These are phyloP conservation scores for Blakeslea trispora DNA, from an alignment of 371 early-diverging fungal genomes.

Conservation along the genomic window DNA sequence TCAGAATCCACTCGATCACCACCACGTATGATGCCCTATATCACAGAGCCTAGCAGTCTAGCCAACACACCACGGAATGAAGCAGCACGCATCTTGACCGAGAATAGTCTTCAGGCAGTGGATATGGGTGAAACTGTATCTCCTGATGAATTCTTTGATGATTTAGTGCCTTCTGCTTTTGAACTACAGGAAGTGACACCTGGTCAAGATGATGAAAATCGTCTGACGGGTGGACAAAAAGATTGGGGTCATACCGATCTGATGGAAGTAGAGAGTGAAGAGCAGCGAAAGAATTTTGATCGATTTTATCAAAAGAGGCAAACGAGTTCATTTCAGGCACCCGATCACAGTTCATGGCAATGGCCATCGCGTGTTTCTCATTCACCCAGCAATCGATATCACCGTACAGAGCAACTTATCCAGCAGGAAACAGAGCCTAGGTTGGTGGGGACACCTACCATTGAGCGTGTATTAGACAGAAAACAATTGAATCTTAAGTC, in stretches of 20 bases:
- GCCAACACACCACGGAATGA: slow-evolving; percentile 35
- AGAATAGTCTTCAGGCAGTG: slow-evolving; percentile 23
- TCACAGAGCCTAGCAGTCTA: slow-evolving; percentile 8
- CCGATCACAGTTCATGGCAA: not conserved
- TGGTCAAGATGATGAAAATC: not conserved
- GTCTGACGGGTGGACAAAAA: not conserved
- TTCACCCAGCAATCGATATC: slow-evolving; percentile 4
- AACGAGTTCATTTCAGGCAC: not conserved
- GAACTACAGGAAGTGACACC: slow-evolving; percentile 1
- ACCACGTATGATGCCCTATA: slow-evolving; percentile 40
- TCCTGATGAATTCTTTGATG: not conserved
- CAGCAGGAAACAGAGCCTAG: not conserved
- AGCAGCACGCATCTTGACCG: slow-evolving; percentile 35
- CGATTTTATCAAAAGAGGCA: not conserved
- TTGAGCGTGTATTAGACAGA: slow-evolving; percentile 3
- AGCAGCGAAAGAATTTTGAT: not conserved
- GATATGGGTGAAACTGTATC: slow-evolving; percentile 5
- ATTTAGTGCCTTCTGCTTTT: not conserved
- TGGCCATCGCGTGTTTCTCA: not conserved
- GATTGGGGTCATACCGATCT: not conserved
- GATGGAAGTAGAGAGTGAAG: slow-evolving; percentile 2
- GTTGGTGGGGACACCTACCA: slow-evolving; percentile 7
- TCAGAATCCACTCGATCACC: slow-evolving; percentile 21
- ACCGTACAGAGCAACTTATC: not conserved
- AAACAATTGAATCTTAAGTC: not conserved